Conservation (phyloP, 805 yeast genomes). For the Cyberlindnera saturnus region DNA sequence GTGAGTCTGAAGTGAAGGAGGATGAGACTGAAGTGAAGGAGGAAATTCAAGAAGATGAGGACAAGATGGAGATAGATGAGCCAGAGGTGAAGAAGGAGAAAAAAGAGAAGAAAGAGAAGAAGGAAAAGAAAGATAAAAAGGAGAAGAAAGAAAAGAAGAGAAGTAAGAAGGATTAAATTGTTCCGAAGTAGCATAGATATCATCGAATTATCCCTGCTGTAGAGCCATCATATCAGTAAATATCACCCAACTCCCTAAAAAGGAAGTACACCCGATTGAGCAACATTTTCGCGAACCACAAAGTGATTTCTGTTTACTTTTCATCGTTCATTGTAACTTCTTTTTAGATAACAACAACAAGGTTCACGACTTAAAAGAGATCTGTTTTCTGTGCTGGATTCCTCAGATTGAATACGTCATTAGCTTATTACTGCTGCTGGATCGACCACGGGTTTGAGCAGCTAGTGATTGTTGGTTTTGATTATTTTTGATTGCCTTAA, state of each 20-base stretch:
- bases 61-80: conserved; percentile 10
- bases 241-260: not conserved
- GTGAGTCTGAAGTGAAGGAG: not conserved
- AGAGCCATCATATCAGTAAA: not conserved
- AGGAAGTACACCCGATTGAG: not conserved
- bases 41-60: conserved; percentile 2
- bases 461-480: too few relatives aligned
- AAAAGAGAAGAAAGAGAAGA: conserved; percentile 7
- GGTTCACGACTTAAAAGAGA: too few relatives aligned
- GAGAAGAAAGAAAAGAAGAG: conserved; percentile 13
- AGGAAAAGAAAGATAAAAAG: conserved; percentile 8
- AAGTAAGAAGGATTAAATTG: conserved; percentile 7
- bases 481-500: not conserved
- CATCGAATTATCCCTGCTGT: not conserved
- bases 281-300: not conserved
- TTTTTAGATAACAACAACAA: too few relatives aligned
- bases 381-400: too few relatives aligned
- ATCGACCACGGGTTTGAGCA: too few relatives aligned
- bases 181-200: not conserved
- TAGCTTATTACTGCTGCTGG: too few relatives aligned
- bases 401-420: too few relatives aligned
- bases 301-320: too few relatives aligned
- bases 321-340: too few relatives aligned
- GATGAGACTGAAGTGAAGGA: not conserved
- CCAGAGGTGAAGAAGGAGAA: conserved; percentile 3